phyloP scores from a whole-genome alignment of 2,329 filamentous ascomycete species.

The Colletotrichum godetiae region DNA sequence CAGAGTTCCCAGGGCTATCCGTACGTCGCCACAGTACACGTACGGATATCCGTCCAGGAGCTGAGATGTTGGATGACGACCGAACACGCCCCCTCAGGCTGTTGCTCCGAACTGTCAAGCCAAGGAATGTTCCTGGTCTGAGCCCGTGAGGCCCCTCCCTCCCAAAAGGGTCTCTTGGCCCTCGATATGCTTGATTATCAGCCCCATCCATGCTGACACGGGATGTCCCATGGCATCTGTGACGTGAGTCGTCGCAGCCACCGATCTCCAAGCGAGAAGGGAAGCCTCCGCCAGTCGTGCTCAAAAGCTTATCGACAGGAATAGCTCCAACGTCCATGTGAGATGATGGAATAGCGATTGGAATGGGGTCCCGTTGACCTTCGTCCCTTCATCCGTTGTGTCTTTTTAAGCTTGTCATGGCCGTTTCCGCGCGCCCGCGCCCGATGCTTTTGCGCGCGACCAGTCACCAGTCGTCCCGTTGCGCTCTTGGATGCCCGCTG shows the following conservation, averaged over 20 bases:
- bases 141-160: neutral
- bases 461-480: neutral
- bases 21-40: neutral
- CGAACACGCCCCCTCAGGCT: conserved; percentile 15
- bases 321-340: conserved; percentile 20
- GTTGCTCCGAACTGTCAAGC: conserved; percentile 24
- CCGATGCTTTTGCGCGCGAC: conserved; percentile 11
- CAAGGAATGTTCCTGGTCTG: conserved; percentile 3
- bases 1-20: neutral
- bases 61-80: conserved; percentile 14
- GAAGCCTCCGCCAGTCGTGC: conserved; percentile 15
- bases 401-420: conserved; percentile 32
- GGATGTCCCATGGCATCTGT: conserved; percentile 29
- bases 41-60: neutral
- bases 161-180: conserved; percentile 14
- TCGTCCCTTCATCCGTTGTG: conserved; percentile 24
- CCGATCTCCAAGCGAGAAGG: conserved; percentile 22
- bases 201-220: conserved; percentile 27
- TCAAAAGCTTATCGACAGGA: conserved; percentile 33
- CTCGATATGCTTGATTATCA: conserved; percentile 12
- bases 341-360: neutral
- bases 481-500: neutral
- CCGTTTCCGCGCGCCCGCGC: conserved; percentile 17
- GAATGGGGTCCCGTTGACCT: conserved; percentile 4
- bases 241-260: conserved; percentile 35